Conservation (phyloP, 2,329 filamentous ascomycete genomes). For the Pyricularia grisea region DNA sequence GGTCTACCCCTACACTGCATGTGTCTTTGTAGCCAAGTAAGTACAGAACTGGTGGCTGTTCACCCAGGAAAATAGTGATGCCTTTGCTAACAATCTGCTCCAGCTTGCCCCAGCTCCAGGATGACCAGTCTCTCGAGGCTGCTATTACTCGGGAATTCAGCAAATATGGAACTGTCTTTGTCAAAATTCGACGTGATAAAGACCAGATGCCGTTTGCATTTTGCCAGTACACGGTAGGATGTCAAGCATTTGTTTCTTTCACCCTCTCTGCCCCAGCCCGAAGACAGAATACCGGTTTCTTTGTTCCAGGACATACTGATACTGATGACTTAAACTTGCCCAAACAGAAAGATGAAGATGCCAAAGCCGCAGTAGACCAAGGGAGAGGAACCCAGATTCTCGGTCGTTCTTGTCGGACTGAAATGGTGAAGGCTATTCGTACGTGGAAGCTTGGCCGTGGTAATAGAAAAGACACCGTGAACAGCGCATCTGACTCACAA, state of each 20-base stretch:
- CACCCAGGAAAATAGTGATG: background rate
- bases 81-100: background rate
- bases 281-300: too few relatives aligned
- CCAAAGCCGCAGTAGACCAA: constrained; percentile 33
- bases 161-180: constrained; percentile 45
- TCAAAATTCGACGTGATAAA: constrained; percentile 53
- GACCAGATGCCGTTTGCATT: constrained; percentile 55
- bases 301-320: background rate
- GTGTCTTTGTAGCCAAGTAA: constrained; percentile 60
- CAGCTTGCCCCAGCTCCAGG: constrained; percentile 41
- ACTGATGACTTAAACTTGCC: constrained; percentile 14
- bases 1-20: constrained; percentile 43
- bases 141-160: constrained; percentile 44
- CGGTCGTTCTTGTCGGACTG: constrained; percentile 48
- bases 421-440: constrained; percentile 52
- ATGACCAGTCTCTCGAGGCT: constrained; percentile 40
- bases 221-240: constrained; percentile 50
- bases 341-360: constrained; percentile 34
- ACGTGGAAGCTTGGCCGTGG: constrained; percentile 16
- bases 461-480: background rate
- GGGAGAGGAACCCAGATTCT: constrained; percentile 40
- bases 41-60: constrained; percentile 16
- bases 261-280: background rate
- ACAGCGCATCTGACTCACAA: background rate
- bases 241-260: background rate